A percentile compares a stretch with the other conserved stretches of the same genome.
phyloP scores from a whole-genome alignment of 371 early-diverging fungal species.

The Syncephalastrum racemosum region DNA sequence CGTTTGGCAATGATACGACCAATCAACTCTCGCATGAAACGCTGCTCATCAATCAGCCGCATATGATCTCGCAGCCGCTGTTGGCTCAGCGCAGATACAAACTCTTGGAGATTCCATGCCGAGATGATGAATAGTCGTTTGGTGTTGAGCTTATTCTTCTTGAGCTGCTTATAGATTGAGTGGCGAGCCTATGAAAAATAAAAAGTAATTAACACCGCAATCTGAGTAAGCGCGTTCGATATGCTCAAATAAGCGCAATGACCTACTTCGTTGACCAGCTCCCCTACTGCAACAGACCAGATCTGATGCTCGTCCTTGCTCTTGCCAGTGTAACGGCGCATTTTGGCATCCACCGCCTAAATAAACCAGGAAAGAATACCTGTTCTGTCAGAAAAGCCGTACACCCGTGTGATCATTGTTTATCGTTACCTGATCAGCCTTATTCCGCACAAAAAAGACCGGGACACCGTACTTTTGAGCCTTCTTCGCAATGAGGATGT shows the following conservation, averaged over 20 bases:
- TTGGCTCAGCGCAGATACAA: constrained; percentile 37
- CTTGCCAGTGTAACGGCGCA: constrained; percentile 16
- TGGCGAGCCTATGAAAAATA: constrained; percentile 24
- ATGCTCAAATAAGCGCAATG: background rate
- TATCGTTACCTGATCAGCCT: constrained; percentile 41
- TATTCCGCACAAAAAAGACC: constrained; percentile 43
- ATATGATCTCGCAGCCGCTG: constrained; percentile 21
- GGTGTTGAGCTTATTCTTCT: constrained; percentile 31
- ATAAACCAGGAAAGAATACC: no score
- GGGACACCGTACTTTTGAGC: constrained; percentile 40
- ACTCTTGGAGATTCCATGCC: constrained; percentile 33
- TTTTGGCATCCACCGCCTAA: constrained; percentile 39
- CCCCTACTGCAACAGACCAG: constrained; percentile 38
- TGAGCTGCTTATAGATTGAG: constrained; percentile 35
- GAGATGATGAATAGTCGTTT: constrained; percentile 43
- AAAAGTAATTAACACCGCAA: background rate
- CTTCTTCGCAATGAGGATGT: constrained; percentile 33
- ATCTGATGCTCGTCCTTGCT: constrained; percentile 15
- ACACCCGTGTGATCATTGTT: background rate
- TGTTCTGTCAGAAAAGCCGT: background rate
- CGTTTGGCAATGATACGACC: constrained; percentile 40
- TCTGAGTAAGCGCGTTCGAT: background rate
- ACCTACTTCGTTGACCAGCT: constrained; percentile 37
- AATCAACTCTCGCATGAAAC: constrained; percentile 37
- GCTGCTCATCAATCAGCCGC: constrained; percentile 35